Evolutionary conservation across 179 eudicot genomes (phyloP).

Genomic region (Amaranthus tricolor): DNA sequence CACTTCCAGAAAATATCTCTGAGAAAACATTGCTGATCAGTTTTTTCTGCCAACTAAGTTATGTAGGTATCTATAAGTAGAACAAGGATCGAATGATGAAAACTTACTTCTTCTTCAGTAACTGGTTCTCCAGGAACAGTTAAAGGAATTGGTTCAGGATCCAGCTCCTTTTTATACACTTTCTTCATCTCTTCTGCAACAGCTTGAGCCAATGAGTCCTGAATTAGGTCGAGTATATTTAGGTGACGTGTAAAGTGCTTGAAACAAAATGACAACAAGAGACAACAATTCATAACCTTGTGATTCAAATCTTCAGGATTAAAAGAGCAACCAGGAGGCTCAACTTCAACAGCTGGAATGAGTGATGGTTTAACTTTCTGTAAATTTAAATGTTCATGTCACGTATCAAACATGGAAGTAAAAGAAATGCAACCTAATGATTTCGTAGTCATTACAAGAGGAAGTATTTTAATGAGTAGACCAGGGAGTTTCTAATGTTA

Average conservation of each 20-base stretch:
- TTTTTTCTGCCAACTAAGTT: conserved; percentile 2
- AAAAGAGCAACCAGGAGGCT: conserved; percentile 90
- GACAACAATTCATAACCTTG: conserved; percentile 48
- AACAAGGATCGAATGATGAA: not conserved
- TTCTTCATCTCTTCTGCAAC: conserved; percentile 98
- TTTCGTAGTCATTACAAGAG: too few relatives aligned
- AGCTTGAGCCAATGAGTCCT: conserved; percentile 90
- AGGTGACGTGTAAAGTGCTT: not conserved
- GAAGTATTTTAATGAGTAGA: too few relatives aligned
- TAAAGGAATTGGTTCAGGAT: conserved; percentile 82
- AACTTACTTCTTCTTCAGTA: conserved; percentile 77
- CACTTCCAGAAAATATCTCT: conserved; percentile 92
- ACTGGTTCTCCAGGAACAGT: conserved; percentile 62
- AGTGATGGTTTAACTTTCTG: conserved; percentile 57
- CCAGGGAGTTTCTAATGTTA: too few relatives aligned
- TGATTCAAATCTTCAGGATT: conserved; percentile 80
- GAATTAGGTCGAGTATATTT: conserved; percentile 10
- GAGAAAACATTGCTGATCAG: conserved; percentile 17
- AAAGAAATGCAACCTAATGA: not conserved
- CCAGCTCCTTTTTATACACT: conserved; percentile 67
- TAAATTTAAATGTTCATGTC: not conserved
- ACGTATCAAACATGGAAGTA: conserved; percentile 8
- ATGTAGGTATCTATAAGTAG: not conserved
- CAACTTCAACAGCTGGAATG: conserved; percentile 96
- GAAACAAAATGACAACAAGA: not conserved